Evolutionary conservation across 306 rosid species (phyloP).

Genomic region (Cucumis sativus): Cucumber_9930_V3 NC_026655.2:12006501-12007000

Average conservation of each 20-base stretch:
- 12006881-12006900: neutral
- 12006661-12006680: too few relatives aligned
- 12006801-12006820: neutral
- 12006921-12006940: neutral
- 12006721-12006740: neutral
- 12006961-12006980: slow-evolving; percentile 3
- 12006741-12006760: neutral
- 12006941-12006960: neutral
- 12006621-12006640: neutral
- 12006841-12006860: neutral
- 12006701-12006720: neutral
- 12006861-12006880: too few relatives aligned
- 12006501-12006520: neutral
- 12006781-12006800: neutral
- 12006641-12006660: too few relatives aligned
- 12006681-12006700: too few relatives aligned
- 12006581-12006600: neutral
- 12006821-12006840: neutral
- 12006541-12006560: too few relatives aligned
- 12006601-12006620: too few relatives aligned
- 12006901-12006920: neutral
- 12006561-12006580: neutral
- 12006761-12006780: neutral
- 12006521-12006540: neutral
- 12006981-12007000: slow-evolving; percentile 47